Percentiles rank a stretch among this genome's conserved stretches.
phyloP scores from a whole-genome alignment of 2,329 filamentous ascomycete genomes.

The Stagonosporopsis vannaccii region DNA sequence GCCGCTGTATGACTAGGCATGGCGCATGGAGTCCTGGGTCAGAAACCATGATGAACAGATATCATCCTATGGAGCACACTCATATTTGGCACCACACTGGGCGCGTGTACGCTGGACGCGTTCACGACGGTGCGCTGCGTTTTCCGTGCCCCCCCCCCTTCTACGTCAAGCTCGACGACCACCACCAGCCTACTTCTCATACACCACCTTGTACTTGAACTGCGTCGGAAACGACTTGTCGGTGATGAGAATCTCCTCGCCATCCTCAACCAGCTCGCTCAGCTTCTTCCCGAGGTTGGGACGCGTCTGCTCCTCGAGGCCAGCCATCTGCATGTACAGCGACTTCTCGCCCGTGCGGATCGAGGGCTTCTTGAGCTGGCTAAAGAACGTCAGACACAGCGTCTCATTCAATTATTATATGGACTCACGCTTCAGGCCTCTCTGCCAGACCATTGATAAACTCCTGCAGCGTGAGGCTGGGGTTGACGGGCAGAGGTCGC shows the following conservation, averaged over 20 bases:
- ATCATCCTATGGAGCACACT: neutral
- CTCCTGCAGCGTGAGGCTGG: conserved; percentile 76
- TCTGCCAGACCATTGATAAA: conserved; percentile 85
- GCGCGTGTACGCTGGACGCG: neutral
- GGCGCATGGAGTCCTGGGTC: conserved; percentile 3
- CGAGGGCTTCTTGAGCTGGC: conserved; percentile 90
- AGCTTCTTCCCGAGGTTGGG: conserved; percentile 83
- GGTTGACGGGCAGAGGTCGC: conserved; percentile 75
- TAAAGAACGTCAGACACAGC: conserved; percentile 25
- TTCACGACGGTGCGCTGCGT: neutral
- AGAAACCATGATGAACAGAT: conserved; percentile 10
- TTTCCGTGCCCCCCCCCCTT: neutral
- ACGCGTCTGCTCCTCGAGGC: conserved; percentile 83
- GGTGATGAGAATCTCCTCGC: conserved; percentile 89
- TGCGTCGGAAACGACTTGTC: conserved; percentile 87
- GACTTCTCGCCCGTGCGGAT: conserved; percentile 82
- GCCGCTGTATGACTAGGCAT: conserved; percentile 10
- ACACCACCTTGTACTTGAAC: conserved; percentile 66
- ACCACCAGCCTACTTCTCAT: conserved; percentile 42
- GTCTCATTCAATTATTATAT: neutral
- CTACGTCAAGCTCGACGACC: neutral
- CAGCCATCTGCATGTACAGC: conserved; percentile 87
- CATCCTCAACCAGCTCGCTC: conserved; percentile 75
- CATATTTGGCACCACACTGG: neutral
- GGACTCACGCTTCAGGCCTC: conserved; percentile 73